phyloP scores from a whole-genome alignment of 176 grass and related monocot genomes.

The Tillandsia fasciculata region DNA sequence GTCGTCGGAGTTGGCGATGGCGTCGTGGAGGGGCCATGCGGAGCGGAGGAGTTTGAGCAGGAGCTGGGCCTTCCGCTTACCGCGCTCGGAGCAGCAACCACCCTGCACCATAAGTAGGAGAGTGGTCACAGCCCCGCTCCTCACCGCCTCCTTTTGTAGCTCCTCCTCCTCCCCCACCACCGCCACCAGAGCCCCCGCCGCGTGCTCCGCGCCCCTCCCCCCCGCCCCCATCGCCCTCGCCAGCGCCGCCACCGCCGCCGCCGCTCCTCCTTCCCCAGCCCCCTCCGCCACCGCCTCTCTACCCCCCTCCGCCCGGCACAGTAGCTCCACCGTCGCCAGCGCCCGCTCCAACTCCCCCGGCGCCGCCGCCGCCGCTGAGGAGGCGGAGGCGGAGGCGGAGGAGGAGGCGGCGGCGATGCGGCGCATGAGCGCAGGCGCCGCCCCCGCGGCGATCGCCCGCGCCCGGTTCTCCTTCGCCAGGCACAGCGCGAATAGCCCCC shows the following conservation, averaged over 20 bases:
- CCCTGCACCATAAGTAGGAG: conserved; percentile 87
- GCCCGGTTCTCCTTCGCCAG: conserved; percentile 73
- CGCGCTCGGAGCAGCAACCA: conserved; percentile 78
- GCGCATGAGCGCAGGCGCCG: conserved; percentile 34
- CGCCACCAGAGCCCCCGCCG: conserved; percentile 66
- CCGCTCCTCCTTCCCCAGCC: conserved; percentile 34
- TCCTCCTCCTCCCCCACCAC: conserved; percentile 54
- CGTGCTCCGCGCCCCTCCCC: conserved; percentile 77
- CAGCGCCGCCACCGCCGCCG: conserved; percentile 25
- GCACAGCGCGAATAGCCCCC: conserved; percentile 66
- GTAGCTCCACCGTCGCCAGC: conserved; percentile 67
- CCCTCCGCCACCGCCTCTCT: conserved; percentile 56
- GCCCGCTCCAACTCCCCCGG: conserved; percentile 46
- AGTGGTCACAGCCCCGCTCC: conserved; percentile 57
- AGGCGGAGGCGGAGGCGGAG: no score
- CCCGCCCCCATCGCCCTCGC: conserved; percentile 69
- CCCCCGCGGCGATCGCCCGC: conserved; percentile 43
- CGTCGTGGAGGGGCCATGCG: conserved; percentile 50
- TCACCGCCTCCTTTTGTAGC: conserved; percentile 85
- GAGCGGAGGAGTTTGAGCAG: conserved; percentile 74
- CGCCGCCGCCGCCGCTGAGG: background rate
- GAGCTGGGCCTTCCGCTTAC: conserved; percentile 87
- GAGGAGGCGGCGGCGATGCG: background rate
- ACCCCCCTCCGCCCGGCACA: conserved; percentile 69
- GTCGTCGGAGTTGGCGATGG: conserved; percentile 73